Evolutionary conservation across 176 grass and related monocot species (phyloP).

Genomic region (Oryza meyeriana): DNA sequence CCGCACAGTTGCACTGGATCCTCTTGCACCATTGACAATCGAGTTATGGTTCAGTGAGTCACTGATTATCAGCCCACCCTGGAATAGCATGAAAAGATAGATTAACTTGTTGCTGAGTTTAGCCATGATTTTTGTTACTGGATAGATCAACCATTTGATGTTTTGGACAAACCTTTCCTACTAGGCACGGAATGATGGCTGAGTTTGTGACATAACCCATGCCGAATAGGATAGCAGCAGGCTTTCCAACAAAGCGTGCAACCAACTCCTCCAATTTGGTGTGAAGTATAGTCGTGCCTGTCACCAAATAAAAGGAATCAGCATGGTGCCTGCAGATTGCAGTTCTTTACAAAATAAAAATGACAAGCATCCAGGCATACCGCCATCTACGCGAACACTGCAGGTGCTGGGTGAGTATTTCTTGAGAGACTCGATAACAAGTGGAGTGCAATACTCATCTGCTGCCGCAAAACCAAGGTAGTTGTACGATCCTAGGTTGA

Average conservation of each 20-base stretch:
- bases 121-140: background rate
- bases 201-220: conserved; percentile 93
- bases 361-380: conserved; percentile 33
- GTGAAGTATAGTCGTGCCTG: conserved; percentile 75
- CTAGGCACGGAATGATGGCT: conserved; percentile 62
- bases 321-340: background rate
- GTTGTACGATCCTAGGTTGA: conserved; percentile 86
- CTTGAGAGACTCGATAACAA: conserved; percentile 70
- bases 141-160: conserved; percentile 15
- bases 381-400: conserved; percentile 65
- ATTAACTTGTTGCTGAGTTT: background rate
- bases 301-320: conserved; percentile 23
- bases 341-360: background rate
- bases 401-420: conserved; percentile 80
- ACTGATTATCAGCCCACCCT: conserved; percentile 82
- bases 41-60: conserved; percentile 89
- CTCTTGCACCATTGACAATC: conserved; percentile 80
- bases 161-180: conserved; percentile 62
- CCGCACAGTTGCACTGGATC: conserved; percentile 63
- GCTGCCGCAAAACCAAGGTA: conserved; percentile 90
- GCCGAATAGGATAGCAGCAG: conserved; percentile 68
- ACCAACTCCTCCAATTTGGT: conserved; percentile 59
- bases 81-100: conserved; percentile 9
- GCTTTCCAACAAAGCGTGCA: conserved; percentile 77
- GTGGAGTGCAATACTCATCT: conserved; percentile 90